Conservation (phyloP, 306 rosid genomes). For the Ormosia emarginata region DNA sequence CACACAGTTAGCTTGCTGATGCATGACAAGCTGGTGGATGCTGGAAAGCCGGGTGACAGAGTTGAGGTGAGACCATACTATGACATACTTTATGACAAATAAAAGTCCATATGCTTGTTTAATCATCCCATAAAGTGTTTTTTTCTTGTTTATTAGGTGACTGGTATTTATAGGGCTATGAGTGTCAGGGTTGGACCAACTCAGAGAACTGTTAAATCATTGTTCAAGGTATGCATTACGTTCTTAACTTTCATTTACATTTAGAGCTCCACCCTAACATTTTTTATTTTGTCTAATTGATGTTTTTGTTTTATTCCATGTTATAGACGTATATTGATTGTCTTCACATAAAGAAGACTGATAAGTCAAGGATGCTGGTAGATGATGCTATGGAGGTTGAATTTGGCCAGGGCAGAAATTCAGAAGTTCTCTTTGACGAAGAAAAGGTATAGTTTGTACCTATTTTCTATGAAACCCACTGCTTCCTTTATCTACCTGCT, state of each 20-base stretch:
- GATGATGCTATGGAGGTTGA: slow-evolving; percentile 68
- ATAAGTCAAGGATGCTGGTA: slow-evolving; percentile 81
- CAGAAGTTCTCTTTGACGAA: slow-evolving; percentile 54
- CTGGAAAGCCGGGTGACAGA: slow-evolving; percentile 96
- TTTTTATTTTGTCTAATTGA: slow-evolving; percentile 7
- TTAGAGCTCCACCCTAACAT: not conserved
- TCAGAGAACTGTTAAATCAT: slow-evolving; percentile 92
- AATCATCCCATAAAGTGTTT: slow-evolving; percentile 9
- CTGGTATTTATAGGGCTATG: slow-evolving; percentile 97
- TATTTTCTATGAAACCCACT: not conserved
- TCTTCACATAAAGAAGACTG: slow-evolving; percentile 86
- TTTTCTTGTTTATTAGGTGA: slow-evolving; percentile 55
- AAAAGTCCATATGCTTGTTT: slow-evolving; percentile 6
- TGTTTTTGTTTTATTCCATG: slow-evolving; percentile 15
- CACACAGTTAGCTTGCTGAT: slow-evolving; percentile 93
- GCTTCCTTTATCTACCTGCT: slow-evolving; percentile 7
- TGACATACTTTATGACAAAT: not conserved
- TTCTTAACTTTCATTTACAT: not conserved
- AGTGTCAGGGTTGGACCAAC: slow-evolving; percentile 91
- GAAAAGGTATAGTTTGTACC: slow-evolving; percentile 46
- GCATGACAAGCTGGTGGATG: slow-evolving; percentile 95
- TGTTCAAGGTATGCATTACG: slow-evolving; percentile 62
- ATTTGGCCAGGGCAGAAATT: slow-evolving; percentile 26
- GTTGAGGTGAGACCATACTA: slow-evolving; percentile 65
- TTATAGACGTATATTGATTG: slow-evolving; percentile 92